Evolutionary conservation across 495 filamentous ascomycete genomes (phyloP).

Genomic region (Cetradonia linearis): DNA sequence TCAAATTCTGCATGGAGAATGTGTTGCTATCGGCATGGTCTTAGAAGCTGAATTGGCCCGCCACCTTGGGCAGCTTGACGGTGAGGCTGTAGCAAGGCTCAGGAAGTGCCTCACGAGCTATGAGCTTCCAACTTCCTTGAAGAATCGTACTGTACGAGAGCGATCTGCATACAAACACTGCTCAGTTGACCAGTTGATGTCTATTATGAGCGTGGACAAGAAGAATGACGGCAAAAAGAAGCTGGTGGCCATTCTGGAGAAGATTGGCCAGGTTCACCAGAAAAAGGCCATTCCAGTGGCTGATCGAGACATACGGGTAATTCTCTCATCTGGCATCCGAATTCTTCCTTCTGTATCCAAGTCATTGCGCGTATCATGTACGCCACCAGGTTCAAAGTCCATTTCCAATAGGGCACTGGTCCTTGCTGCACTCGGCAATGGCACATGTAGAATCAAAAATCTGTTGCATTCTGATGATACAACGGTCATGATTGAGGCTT

Average conservation of each 20-base stretch:
- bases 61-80: conserved; percentile 77
- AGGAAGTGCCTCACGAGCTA: conserved; percentile 91
- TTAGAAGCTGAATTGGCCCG: conserved; percentile 91
- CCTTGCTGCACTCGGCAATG: conserved; percentile 80
- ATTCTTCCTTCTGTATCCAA: conserved; percentile 59
- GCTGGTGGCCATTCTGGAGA: conserved; percentile 89
- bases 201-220: conserved; percentile 96
- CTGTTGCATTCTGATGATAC: conserved; percentile 95
- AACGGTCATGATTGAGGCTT: conserved; percentile 88
- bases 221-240: conserved; percentile 96
- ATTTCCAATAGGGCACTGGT: conserved; percentile 93
- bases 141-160: conserved; percentile 74
- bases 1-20: conserved; percentile 90
- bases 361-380: conserved; percentile 58
- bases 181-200: conserved; percentile 76
- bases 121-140: conserved; percentile 74
- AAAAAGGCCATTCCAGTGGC: conserved; percentile 77
- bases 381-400: conserved; percentile 92
- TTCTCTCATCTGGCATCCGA: conserved; percentile 70
- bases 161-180: conserved; percentile 82
- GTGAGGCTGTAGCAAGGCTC: conserved; percentile 78
- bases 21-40: conserved; percentile 95
- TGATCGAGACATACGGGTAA: conserved; percentile 72
- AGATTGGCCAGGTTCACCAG: conserved; percentile 81
- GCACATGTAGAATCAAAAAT: conserved; percentile 79